Percentiles rank a stretch among this genome's conserved stretches.
phyloP scores from a whole-genome alignment of 441 rosid species.

The Eutrema salsugineum region DNA sequence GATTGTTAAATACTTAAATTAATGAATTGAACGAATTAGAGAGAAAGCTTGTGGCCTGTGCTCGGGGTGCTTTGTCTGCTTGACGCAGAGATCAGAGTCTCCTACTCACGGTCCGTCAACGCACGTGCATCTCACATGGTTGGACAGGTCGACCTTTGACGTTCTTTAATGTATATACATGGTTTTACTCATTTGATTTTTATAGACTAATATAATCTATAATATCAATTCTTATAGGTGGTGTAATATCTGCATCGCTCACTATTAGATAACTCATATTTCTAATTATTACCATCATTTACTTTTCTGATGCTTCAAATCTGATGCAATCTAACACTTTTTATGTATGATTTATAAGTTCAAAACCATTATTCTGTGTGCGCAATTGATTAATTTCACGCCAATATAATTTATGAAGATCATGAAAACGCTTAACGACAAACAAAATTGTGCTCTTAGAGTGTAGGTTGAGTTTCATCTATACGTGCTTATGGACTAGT shows the following conservation, averaged over 20 bases:
- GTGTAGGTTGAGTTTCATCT: too few species aligned
- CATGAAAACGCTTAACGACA: not conserved
- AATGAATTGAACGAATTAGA: conserved; percentile 2
- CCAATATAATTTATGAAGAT: not conserved
- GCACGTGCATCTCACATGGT: conserved; percentile 31
- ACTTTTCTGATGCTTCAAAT: too few species aligned
- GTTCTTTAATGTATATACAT: not conserved
- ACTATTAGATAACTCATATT: too few species aligned
- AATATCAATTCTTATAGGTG: too few species aligned
- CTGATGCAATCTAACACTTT: too few species aligned
- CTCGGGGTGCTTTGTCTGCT: not conserved
- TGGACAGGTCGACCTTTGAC: conserved; percentile 10
- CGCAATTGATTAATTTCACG: not conserved
- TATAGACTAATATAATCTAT: too few species aligned
- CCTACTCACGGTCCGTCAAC: conserved; percentile 19
- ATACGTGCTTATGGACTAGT: too few species aligned
- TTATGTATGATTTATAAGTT: not conserved
- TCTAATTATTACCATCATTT: too few species aligned
- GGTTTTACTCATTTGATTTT: too few species aligned
- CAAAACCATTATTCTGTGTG: not conserved
- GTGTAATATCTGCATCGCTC: too few species aligned
- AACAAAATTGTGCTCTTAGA: not conserved
- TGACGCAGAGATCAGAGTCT: conserved; percentile 26
- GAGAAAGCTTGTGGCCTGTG: conserved; percentile 16
- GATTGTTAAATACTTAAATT: not conserved